Evolutionary conservation across 768 basidiomycete genomes (phyloP), one percentile per base, ranked within the genome.

Genomic region (Gyrodon lividus): DNA sequence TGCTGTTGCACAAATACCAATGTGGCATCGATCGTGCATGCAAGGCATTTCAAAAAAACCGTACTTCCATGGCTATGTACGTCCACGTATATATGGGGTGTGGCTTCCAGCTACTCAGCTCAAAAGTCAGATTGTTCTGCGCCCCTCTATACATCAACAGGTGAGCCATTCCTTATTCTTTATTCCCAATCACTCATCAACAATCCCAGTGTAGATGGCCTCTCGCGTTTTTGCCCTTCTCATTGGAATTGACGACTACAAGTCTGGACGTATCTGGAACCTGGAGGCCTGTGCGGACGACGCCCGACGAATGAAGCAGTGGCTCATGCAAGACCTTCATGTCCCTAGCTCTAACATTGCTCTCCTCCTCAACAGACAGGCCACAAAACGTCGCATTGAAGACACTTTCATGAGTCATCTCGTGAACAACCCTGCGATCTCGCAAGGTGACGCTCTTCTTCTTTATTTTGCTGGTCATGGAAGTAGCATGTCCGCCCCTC

Each of bases 381-480:
- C 85, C 2, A 82, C 85, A 6, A 82, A 83, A 60, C 69, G 72
- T 41, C 73, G 73, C 55, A 85, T 88, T 30, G 84, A 86, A 61
- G 76, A 80, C 58, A 66, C 65, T 0, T 84, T 88, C 58, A 77
- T 79, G 73, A 70, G 70, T 4, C 86, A 87, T 57, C 73, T 88
- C 33, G 72, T 82, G 55, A 80, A 82, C 63, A 87, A 88, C 59
- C 70, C 77, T 7, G 68, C 67, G 24, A 84, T 88, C 46, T 75
- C 79, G 43, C 69, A 65, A 22, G 86, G 81, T 20, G 86, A 87
- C 52, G 81, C 86, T 28, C 75, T 88, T 35, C 57, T 88, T 55
- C 64, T 88, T 44, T 88, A 85, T 59, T 88, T 86, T 60, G 83
- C 87, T 33, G 87, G 86, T n/a, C 85, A 87, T 62, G 86, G 86